phyloP scores from a whole-genome alignment of 306 rosid species.

The Vigna unguiculata region DNA sequence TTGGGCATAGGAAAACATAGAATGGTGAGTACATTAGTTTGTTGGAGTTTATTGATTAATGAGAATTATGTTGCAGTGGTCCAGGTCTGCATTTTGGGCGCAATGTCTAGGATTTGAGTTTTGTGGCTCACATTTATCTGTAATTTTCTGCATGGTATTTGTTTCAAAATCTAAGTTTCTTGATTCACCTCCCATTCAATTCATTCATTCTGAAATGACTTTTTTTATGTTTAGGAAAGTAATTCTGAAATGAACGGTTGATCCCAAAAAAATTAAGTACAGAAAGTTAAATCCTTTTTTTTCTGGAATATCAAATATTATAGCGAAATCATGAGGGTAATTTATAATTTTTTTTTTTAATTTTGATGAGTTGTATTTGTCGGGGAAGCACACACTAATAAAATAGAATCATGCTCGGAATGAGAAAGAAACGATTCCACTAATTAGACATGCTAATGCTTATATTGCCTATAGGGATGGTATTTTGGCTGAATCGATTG shows the following conservation, averaged over 20 bases:
- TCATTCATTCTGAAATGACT: too few relatives aligned
- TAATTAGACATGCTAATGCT: background rate
- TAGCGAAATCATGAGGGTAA: background rate
- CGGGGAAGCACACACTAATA: background rate
- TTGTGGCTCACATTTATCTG: background rate
- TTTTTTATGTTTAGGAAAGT: too few relatives aligned
- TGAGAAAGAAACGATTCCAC: background rate
- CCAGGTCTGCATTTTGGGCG: background rate
- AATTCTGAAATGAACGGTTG: too few relatives aligned
- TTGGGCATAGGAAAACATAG: conserved; percentile 18
- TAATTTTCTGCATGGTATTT: background rate
- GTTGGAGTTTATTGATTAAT: background rate
- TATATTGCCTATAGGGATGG: background rate
- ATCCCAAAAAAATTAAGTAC: too few relatives aligned
- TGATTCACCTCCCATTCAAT: too few relatives aligned
- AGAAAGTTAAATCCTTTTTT: too few relatives aligned
- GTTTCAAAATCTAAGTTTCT: too few relatives aligned
- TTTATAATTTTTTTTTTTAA: background rate
- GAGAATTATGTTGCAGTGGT: background rate
- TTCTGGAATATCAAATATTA: background rate
- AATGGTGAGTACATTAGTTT: background rate
- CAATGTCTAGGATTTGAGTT: too few relatives aligned
- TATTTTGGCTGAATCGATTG: background rate
- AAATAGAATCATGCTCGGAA: background rate
- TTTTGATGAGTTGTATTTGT: background rate